Conservation (phyloP, 1,284 basidiomycete species). For the Ustilago curta region DNA sequence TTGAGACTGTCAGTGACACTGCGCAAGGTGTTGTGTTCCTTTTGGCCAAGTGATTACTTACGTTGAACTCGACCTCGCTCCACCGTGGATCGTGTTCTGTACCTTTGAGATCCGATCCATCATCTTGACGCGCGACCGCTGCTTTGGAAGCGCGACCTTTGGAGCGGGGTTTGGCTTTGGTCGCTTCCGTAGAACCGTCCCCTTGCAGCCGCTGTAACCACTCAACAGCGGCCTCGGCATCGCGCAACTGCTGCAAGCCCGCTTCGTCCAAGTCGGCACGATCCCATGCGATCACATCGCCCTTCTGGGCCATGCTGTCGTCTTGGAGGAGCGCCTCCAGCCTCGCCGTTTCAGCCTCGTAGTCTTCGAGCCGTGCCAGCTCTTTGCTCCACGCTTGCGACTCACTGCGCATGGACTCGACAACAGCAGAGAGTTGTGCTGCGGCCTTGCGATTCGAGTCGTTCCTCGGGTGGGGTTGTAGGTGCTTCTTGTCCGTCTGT, state of each 20-base stretch:
- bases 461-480: conserved; percentile 60
- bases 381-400: conserved; percentile 53
- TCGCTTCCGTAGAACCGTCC: conserved; percentile 5
- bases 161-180: conserved; percentile 30
- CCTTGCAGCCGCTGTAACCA: conserved; percentile 27
- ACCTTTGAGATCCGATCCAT: conserved; percentile 32
- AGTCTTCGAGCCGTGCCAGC: conserved; percentile 40
- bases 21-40: not conserved
- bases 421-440: conserved; percentile 46
- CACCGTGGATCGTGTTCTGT: conserved; percentile 57
- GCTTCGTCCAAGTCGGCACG: conserved; percentile 43
- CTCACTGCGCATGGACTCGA: conserved; percentile 51
- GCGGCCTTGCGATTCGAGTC: conserved; percentile 52
- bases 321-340: conserved; percentile 37
- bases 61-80: conserved; percentile 52
- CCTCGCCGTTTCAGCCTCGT: conserved; percentile 45
- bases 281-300: conserved; percentile 43
- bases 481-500: conserved; percentile 17
- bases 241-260: conserved; percentile 40
- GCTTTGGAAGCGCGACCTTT: conserved; percentile 35
- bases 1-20: not conserved
- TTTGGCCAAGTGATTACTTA: not conserved
- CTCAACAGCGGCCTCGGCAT: conserved; percentile 43
- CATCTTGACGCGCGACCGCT: conserved; percentile 19
- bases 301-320: conserved; percentile 22